A percentile compares a stretch with the other conserved stretches of the same genome.
phyloP scores from a whole-genome alignment of 108 stramenopile species.

The Schizochytrium sp. region DNA sequence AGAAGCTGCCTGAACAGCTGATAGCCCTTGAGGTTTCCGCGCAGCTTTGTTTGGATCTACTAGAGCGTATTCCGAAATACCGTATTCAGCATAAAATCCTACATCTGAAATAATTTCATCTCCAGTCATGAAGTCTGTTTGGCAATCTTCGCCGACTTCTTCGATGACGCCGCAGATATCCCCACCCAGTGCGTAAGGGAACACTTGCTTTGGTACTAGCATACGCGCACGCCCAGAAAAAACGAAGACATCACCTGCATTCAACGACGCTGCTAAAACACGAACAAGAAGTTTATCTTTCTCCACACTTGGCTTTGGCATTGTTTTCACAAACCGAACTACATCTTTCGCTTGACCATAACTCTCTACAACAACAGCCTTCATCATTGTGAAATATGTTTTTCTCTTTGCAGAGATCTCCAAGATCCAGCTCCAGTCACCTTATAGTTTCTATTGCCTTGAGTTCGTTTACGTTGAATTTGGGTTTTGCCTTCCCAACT shows the following conservation, averaged over 20 bases:
- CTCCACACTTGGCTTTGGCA: not conserved
- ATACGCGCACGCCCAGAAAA: not conserved
- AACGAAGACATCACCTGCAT: not conserved
- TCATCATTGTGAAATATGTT: not conserved
- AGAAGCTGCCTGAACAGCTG: not conserved
- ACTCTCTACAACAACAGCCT: not conserved
- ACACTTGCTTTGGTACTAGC: not conserved
- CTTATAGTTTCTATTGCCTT: not conserved
- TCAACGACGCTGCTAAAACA: not conserved
- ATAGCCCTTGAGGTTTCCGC: not conserved
- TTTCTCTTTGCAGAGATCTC: not conserved
- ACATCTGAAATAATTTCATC: conserved; percentile 23
- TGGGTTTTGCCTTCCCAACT: too few relatives aligned
- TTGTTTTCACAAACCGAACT: not conserved
- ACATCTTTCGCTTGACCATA: not conserved
- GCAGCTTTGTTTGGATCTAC: not conserved
- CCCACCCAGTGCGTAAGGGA: conserved; percentile 13
- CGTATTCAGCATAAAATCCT: not conserved
- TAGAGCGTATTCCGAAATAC: conserved; percentile 7
- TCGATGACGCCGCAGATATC: conserved; percentile 49
- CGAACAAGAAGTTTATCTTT: conserved; percentile 22
- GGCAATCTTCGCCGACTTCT: not conserved
- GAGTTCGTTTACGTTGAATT: too few relatives aligned
- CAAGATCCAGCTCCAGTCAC: not conserved
- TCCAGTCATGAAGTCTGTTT: conserved; percentile 12